phyloP scores from a whole-genome alignment of 2,329 filamentous ascomycete species.

The Ceratocystis cubensis region DNA sequence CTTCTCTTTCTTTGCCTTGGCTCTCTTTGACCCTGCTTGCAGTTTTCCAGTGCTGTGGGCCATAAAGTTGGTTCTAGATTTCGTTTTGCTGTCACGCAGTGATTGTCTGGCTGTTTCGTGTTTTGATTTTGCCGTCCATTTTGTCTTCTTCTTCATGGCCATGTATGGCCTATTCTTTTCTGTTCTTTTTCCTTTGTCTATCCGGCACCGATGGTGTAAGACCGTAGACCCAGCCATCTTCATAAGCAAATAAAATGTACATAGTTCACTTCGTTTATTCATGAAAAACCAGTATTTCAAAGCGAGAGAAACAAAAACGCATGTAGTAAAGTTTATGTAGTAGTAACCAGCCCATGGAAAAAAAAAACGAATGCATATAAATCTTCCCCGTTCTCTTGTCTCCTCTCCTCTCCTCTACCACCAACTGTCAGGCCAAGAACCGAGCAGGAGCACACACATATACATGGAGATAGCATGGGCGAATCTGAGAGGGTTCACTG shows the following conservation, averaged over 20 bases:
- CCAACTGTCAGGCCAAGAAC: neutral
- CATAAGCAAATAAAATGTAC: neutral
- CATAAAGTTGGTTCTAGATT: neutral
- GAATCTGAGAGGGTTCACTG: no score
- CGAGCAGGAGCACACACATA: neutral
- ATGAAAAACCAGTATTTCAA: neutral
- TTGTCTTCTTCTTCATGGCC: neutral
- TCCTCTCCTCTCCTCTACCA: neutral
- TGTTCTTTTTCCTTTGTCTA: neutral
- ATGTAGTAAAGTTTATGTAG: conserved; percentile 1
- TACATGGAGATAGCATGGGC: neutral
- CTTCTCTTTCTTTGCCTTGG: conserved; percentile 1
- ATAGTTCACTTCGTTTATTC: neutral
- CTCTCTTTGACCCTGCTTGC: neutral
- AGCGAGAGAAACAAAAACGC: neutral
- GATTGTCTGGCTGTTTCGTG: neutral
- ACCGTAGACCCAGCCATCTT: neutral
- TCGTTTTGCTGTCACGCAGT: neutral
- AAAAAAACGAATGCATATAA: conserved; percentile 9
- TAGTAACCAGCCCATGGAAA: conserved; percentile 13
- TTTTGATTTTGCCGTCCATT: neutral
- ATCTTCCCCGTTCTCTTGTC: neutral
- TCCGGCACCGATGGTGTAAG: neutral
- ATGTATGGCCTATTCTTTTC: no score
- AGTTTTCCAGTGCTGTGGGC: neutral